These are phyloP conservation scores for Rugonectria rugulosa DNA, from an alignment of 2,329 filamentous ascomycete genomes.

Conservation along the genomic window DNA sequence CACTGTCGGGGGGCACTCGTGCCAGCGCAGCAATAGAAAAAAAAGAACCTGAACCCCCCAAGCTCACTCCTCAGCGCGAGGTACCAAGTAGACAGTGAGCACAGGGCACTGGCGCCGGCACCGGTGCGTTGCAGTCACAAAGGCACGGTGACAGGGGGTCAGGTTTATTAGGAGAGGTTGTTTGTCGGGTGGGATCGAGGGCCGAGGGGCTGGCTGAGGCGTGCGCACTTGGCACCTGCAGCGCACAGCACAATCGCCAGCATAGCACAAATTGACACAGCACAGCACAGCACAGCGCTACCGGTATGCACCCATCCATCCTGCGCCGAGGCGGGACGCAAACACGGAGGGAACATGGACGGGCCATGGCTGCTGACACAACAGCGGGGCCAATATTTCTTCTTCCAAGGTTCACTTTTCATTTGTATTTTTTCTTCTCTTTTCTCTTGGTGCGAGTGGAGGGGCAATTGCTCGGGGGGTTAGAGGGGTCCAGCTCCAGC, in stretches of 20 bases:
- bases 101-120: constrained; percentile 13
- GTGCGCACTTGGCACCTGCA: neutral
- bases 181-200: neutral
- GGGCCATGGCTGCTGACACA: constrained; percentile 31
- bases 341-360: neutral
- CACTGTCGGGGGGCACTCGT: constrained; percentile 38
- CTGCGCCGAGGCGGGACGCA: constrained; percentile 19
- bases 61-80: constrained; percentile 17
- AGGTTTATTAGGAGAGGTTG: neutral
- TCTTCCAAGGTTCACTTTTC: too few species aligned
- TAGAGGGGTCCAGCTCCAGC: constrained; percentile 22
- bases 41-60: too few species aligned
- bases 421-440: constrained; percentile 13
- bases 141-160: neutral
- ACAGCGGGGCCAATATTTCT: constrained; percentile 31
- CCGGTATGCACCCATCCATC: too few species aligned
- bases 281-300: constrained; percentile 29
- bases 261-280: constrained; percentile 16
- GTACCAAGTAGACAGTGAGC: too few species aligned
- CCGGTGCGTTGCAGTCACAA: constrained; percentile 1
- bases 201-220: constrained; percentile 5
- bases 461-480: constrained; percentile 29
- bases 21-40: constrained; percentile 37
- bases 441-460: constrained; percentile 19
- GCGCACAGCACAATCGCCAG: neutral